Percentiles rank a stretch among this genome's conserved stretches.
Evolutionary conservation across 495 filamentous ascomycete genomes (phyloP).

Genomic region (Cercophora scortea): DNA sequence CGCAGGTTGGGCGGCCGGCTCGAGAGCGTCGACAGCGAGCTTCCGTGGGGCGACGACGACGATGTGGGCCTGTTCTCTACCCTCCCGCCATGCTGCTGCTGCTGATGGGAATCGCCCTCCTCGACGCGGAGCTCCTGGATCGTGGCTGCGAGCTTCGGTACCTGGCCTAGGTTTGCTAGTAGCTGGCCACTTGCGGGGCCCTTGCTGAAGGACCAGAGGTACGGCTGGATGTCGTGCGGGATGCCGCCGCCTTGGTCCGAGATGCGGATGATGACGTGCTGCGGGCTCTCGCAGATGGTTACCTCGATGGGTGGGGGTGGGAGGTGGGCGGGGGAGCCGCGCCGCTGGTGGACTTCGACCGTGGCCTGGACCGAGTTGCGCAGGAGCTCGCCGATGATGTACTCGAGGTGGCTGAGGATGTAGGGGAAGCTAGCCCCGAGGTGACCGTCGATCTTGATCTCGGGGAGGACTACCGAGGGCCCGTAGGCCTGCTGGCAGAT

Average conservation of each 20-base stretch:
- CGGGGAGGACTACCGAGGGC: conserved; percentile 58
- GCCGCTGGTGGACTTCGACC: conserved; percentile 52
- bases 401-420: conserved; percentile 91
- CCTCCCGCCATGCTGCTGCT: background rate
- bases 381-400: conserved; percentile 91
- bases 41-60: conserved; percentile 30
- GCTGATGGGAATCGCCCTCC: background rate
- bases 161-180: conserved; percentile 73
- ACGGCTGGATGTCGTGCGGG: conserved; percentile 71
- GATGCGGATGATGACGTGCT: conserved; percentile 94
- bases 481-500: conserved; percentile 67
- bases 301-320: conserved; percentile 80
- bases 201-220: conserved; percentile 95
- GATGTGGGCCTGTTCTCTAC: background rate
- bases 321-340: conserved; percentile 16
- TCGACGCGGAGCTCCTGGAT: conserved; percentile 67
- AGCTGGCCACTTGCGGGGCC: conserved; percentile 65
- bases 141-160: conserved; percentile 90
- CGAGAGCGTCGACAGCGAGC: conserved; percentile 68
- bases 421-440: conserved; percentile 89
- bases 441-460: conserved; percentile 80
- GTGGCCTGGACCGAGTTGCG: conserved; percentile 92
- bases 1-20: conserved; percentile 79
- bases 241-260: conserved; percentile 95
- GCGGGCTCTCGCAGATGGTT: conserved; percentile 84